These are phyloP conservation scores for Tolypocladium pustulatum DNA, from an alignment of 2,329 filamentous ascomycete species.

Conservation along the genomic window DNA sequence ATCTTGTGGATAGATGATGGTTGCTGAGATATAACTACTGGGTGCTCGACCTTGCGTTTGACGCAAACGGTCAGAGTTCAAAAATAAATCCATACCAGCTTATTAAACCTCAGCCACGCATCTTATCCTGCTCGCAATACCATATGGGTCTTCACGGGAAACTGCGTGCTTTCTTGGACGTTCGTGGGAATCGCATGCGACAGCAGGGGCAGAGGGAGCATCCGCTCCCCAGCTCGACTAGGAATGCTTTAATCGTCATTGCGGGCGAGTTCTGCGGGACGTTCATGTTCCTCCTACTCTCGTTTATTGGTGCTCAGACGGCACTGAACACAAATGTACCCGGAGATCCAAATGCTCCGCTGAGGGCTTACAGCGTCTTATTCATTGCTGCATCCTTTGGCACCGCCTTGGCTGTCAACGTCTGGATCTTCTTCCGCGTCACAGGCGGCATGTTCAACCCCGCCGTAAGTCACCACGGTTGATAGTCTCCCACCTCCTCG, in stretches of 20 bases:
- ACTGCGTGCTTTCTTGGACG: background rate
- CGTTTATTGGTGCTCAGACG: constrained; percentile 29
- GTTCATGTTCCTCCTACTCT: constrained; percentile 39
- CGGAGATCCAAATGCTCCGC: constrained; percentile 12
- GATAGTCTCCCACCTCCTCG: background rate
- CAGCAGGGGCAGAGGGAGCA: background rate
- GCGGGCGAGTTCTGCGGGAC: constrained; percentile 42
- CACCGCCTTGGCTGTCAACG: constrained; percentile 38
- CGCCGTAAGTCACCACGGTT: constrained; percentile 24
- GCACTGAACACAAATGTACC: constrained; percentile 21
- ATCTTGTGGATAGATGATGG: background rate
- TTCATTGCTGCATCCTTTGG: constrained; percentile 42
- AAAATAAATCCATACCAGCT: background rate
- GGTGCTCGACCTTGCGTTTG: background rate
- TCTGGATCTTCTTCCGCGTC: constrained; percentile 47
- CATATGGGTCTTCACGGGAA: background rate
- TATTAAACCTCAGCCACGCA: background rate
- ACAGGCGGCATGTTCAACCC: constrained; percentile 42
- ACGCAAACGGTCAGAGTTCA: background rate
- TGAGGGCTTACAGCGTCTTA: constrained; percentile 27
- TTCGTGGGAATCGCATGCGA: background rate
- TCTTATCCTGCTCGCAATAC: background rate
- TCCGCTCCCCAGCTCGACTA: constrained; percentile 2
- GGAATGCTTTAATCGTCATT: constrained; percentile 29
- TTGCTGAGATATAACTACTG: background rate